A percentile compares a stretch with the other conserved stretches of the same genome.
Conservation (phyloP, 352 stramenopile species). For the Peronospora farinosa region DNA sequence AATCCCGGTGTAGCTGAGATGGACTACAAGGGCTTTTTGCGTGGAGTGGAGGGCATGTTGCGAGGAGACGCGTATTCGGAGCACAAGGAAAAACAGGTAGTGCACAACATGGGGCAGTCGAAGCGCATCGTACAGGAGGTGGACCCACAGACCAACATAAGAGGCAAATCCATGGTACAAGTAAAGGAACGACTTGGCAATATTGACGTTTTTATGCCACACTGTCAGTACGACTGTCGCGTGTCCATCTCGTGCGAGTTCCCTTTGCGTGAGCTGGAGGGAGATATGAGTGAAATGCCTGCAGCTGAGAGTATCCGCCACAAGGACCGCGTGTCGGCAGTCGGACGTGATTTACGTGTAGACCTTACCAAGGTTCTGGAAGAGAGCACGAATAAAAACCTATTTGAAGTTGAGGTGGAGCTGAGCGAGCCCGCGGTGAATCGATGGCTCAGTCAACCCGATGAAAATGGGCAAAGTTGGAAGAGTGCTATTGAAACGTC, state of each 20-base stretch:
- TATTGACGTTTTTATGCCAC: constrained; percentile 83
- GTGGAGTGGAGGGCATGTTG: constrained; percentile 58
- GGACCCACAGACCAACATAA: constrained; percentile 47
- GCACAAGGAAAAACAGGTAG: constrained; percentile 74
- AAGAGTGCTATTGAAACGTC: constrained; percentile 62
- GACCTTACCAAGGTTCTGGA: constrained; percentile 80
- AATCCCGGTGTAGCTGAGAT: constrained; percentile 61
- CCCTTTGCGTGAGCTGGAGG: constrained; percentile 46
- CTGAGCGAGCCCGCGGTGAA: constrained; percentile 57
- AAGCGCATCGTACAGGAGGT: constrained; percentile 79
- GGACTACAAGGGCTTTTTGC: constrained; percentile 65
- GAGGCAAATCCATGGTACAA: constrained; percentile 48
- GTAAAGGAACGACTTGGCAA: constrained; percentile 77
- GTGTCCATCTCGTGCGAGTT: constrained; percentile 83
- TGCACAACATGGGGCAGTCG: constrained; percentile 68
- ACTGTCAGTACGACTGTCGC: constrained; percentile 80
- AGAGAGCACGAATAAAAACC: constrained; percentile 60
- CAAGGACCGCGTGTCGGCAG: constrained; percentile 72
- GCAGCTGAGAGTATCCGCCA: constrained; percentile 65
- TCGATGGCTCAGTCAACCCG: constrained; percentile 68
- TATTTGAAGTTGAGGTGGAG: constrained; percentile 79
- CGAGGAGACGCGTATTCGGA: constrained; percentile 62
- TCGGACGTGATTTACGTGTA: constrained; percentile 71
- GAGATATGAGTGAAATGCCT: constrained; percentile 52
- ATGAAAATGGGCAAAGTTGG: constrained; percentile 68